Evolutionary conservation across 1,284 basidiomycete genomes (phyloP).

Genomic region (Cystobasidium pallidum): DNA sequence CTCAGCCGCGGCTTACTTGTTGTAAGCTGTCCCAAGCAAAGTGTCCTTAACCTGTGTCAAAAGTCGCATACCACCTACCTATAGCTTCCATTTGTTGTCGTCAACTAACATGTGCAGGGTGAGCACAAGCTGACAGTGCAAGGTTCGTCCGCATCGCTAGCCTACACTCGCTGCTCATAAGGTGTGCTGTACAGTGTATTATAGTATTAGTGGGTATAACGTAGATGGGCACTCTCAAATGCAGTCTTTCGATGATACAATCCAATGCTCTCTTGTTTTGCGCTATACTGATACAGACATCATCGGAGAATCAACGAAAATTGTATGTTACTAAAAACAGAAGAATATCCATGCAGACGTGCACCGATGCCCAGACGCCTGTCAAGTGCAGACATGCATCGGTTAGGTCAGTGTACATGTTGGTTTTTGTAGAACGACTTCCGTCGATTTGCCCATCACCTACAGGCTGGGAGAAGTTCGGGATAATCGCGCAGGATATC

Average conservation of each 20-base stretch:
- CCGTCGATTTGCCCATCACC: slow-evolving; percentile 44
- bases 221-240: background rate
- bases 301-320: slow-evolving; percentile 42
- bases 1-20: background rate
- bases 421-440: background rate
- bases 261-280: background rate
- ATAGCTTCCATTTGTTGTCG: background rate
- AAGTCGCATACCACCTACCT: background rate
- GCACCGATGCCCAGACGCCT: slow-evolving; percentile 61
- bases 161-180: background rate
- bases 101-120: background rate
- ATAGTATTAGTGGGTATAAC: background rate
- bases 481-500: slow-evolving; percentile 63
- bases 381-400: slow-evolving; percentile 40
- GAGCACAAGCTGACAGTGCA: too few species aligned
- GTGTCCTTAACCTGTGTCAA: background rate
- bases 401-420: background rate
- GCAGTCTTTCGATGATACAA: background rate
- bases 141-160: too few species aligned
- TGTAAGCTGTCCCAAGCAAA: slow-evolving; percentile 2
- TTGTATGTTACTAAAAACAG: slow-evolving; percentile 54
- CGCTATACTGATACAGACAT: slow-evolving; percentile 6
- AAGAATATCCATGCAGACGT: slow-evolving; percentile 64
- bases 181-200: background rate
- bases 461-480: slow-evolving; percentile 57